Base-by-base conservation (phyloP, 163 green algal species). In the Coccomyxa subellipsoidea region DNA sequence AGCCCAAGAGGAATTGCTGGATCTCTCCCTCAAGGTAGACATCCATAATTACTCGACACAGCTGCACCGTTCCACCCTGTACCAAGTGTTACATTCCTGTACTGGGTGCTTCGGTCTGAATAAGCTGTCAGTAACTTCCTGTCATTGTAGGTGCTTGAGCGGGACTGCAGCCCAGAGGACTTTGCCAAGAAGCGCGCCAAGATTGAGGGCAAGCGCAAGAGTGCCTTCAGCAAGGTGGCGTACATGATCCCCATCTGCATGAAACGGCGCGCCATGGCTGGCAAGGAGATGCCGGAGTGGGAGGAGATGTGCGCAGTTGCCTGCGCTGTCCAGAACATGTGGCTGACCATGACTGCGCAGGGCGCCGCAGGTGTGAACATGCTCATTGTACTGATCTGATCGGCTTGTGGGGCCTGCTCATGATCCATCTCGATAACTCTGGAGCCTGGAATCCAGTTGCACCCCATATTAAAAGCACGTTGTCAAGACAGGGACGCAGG, bases 241-340 rank as follows among this genome's bases (percentile, higher is more conserved):
- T 80, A 80, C 39, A 71, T 80, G 38, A 80, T 80, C 18, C 15
- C 38, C 12, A 40, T 81, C 4, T 83, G 76, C 47, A 80, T 72
- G 35, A 76, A 53, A 6, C 31, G 70, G 39, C 83, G 82, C 78
- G 79, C 83, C 3, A 79, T 75, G 4, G 54, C 83, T 23, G 79
- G 71, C 2, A 87, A 87, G 79, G 12, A 84, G 73, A 83, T 82
- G 73, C 83, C 83, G 8, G 79, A 87, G 73, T 87, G 83, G 83
- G 83, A 87, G 54, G 83, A 87, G 54, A 79, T 82, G 54, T 78
- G 54, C 32, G 79, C 83, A 10, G 79, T 79, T 32, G 29, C 71
- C 0, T 81, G 78, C 76, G 83, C 83, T n/a, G 83, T 83, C 7
- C 83, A 86, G 78, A 86, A 86, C 31, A 54, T 86, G 78, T 78